Evolutionary conservation across 2,329 filamentous ascomycete species (phyloP), one percentile per base, ranked within the genome.

Genomic region (Botrytis cinerea): DNA sequence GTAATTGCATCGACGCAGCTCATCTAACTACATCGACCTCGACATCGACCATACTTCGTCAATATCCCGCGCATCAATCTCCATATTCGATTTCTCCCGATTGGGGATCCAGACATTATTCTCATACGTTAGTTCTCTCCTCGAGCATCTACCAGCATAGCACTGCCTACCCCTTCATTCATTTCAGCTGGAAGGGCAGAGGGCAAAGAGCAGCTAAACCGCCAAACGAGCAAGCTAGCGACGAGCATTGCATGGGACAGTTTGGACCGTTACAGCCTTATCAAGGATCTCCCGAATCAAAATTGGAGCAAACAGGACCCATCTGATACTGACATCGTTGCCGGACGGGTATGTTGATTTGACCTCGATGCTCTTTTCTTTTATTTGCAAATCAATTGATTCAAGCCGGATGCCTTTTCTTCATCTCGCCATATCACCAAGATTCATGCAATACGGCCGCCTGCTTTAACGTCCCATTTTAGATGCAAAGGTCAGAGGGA

Each of bases 281-380:
- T 40, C 64, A 28, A 67, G 64, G 64, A 67, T 67, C 64, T 67
- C 46, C 32, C 64, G 25, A 54, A 48, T 35, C 25, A 38, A 67
- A 38, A 67, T 8, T 45, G 61, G 59, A 16, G 35, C 59, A 40
- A 2, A 22, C 45, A 10, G 60, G 38, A 20, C 32, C 61, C 35
- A 45, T 57, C 43, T 63, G 60, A 43, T 63, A 32, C 43, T 63
- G 60, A 43, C 45, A 63, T 28, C 61, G 32, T 63, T 45, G 61
- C 43, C 61, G 10, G 57, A 60, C 57, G 28, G 61, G 61, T 63
- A 63, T 45, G 61, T 66, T n/a, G 28, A 51, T 8, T 66, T 51
- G 20, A 38, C 2, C 35, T 38, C 12, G 16, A 38, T 35, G 38
- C 32, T 48, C 25, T n/a, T 16, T n/a, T 54, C 51, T 54, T 54